Percentiles rank a stretch among this genome's conserved stretches.
Evolutionary conservation across 768 basidiomycete species (phyloP).

Genomic region (Leucocoprinus leucothites): DNA sequence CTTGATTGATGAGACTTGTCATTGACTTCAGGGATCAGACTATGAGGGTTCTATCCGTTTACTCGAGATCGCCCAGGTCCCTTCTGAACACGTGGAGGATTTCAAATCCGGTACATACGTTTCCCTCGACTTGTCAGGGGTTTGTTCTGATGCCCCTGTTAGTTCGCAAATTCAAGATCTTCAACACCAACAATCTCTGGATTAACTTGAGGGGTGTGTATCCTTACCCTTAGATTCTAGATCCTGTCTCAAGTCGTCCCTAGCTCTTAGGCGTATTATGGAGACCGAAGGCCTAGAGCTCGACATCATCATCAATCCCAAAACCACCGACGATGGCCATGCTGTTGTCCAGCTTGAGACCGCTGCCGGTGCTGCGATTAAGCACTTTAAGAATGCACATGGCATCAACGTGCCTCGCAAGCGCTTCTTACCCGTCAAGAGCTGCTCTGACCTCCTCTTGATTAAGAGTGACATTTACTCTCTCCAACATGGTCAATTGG

Average conservation of each 20-base stretch:
- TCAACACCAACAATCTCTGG: constrained; percentile 86
- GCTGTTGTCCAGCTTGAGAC: constrained; percentile 90
- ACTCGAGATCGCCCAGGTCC: constrained; percentile 93
- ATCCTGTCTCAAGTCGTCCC: constrained; percentile 7
- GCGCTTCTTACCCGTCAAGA: constrained; percentile 91
- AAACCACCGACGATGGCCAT: constrained; percentile 82
- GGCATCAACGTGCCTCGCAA: constrained; percentile 94
- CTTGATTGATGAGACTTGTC: background rate
- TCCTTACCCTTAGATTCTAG: background rate
- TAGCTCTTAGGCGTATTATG: constrained; percentile 89
- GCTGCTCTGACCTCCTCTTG: constrained; percentile 82
- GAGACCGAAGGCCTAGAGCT: constrained; percentile 83
- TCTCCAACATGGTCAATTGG: constrained; percentile 81
- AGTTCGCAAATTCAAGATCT: constrained; percentile 91
- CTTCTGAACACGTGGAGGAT: constrained; percentile 89
- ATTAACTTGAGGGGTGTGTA: constrained; percentile 67
- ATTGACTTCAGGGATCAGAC: constrained; percentile 31
- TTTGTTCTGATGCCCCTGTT: constrained; percentile 14
- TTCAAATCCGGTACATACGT: constrained; percentile 70
- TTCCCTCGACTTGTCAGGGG: background rate
- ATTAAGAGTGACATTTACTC: constrained; percentile 95
- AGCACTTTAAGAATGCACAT: constrained; percentile 88
- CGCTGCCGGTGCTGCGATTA: constrained; percentile 91
- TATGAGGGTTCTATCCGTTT: constrained; percentile 87
- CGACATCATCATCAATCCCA: constrained; percentile 94